These are phyloP conservation scores for Aplosporella prunicola DNA, from an alignment of 2,329 filamentous ascomycete genomes.

Conservation along the genomic window DNA sequence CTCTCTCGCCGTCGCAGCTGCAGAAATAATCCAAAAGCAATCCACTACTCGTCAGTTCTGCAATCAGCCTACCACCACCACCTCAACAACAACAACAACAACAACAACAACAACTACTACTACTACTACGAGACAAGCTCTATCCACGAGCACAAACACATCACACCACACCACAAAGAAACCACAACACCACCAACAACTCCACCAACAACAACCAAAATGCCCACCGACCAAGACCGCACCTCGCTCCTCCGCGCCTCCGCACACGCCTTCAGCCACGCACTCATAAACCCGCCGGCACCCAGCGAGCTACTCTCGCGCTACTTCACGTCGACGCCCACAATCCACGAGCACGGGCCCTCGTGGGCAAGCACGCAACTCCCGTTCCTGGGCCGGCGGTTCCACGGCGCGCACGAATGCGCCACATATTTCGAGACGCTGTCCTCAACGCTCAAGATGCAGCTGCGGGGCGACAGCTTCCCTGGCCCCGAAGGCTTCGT, in stretches of 20 bases:
- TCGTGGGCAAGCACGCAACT: background rate
- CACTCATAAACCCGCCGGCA: background rate
- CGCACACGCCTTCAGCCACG: constrained; percentile 3
- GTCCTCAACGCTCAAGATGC: background rate
- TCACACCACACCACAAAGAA: background rate
- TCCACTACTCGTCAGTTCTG: too few species aligned
- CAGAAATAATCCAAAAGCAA: too few species aligned
- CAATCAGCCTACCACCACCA: too few species aligned
- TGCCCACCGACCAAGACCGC: too few species aligned
- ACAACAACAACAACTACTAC: too few species aligned
- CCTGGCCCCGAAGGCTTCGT: background rate
- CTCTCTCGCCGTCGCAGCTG: too few species aligned
- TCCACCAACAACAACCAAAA: background rate
- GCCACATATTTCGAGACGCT: background rate
- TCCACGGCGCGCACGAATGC: background rate
- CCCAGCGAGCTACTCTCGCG: background rate
- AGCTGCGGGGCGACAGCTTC: background rate
- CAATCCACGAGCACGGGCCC: constrained; percentile 7
- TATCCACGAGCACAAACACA: background rate
- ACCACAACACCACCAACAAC: background rate
- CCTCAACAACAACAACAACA: too few species aligned
- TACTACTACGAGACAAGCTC: too few species aligned
- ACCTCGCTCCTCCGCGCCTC: constrained; percentile 2
- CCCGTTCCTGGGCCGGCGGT: constrained; percentile 2
- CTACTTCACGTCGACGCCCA: constrained; percentile 1